phyloP scores from a whole-genome alignment of 225 moss, liverwort and hornwort species.

The Rhytidiadelphus loreus region DNA sequence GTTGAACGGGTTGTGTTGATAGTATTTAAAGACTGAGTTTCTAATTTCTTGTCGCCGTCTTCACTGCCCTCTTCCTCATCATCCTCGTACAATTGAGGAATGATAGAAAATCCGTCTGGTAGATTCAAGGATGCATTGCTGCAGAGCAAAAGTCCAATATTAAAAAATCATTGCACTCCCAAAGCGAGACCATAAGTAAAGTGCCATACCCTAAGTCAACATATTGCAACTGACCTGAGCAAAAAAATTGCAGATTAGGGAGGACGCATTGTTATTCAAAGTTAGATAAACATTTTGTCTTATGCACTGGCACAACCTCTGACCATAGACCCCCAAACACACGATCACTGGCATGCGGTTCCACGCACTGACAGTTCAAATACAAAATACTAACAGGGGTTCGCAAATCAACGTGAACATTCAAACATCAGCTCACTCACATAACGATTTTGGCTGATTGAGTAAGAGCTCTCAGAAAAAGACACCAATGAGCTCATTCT shows the following conservation, averaged over 20 bases:
- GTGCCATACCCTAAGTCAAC: neutral
- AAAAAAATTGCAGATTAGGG: neutral
- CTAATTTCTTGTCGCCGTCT: constrained; percentile 27
- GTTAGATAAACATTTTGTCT: neutral
- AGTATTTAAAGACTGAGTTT: neutral
- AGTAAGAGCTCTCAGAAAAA: neutral
- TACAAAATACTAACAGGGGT: neutral
- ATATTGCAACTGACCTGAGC: neutral
- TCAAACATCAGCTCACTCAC: neutral
- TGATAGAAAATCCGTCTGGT: constrained; percentile 68
- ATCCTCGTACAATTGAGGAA: constrained; percentile 82
- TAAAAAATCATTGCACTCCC: neutral
- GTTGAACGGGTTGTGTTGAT: constrained; percentile 3
- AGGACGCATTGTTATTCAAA: neutral
- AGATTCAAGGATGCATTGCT: constrained; percentile 94
- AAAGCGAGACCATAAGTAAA: neutral
- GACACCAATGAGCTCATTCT: neutral
- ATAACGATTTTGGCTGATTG: neutral
- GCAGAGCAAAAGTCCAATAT: constrained; percentile 14
- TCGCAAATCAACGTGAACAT: neutral
- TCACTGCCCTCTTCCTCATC: constrained; percentile 82
- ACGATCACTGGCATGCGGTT: neutral
- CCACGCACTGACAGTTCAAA: neutral
- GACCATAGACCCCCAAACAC: neutral
- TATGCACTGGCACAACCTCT: neutral